Conservation (phyloP, 2,329 filamentous ascomycete species). For the Paracorniculantispora psalliotae region DNA sequence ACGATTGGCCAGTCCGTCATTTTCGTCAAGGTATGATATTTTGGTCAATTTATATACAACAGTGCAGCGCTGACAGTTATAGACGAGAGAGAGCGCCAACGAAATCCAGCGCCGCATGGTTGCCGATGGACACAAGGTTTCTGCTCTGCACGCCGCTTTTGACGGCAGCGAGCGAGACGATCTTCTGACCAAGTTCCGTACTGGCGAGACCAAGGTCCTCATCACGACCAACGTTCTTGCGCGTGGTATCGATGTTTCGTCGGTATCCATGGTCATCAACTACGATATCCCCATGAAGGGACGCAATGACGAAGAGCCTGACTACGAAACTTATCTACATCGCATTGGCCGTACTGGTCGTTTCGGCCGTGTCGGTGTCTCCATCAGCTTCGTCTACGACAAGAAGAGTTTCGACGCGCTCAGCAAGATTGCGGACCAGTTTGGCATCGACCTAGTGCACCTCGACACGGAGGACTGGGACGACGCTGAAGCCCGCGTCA, state of each 20-base stretch:
- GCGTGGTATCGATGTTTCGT: slow-evolving; percentile 88
- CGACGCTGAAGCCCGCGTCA: slow-evolving; percentile 74
- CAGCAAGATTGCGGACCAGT: slow-evolving; percentile 72
- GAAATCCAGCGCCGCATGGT: slow-evolving; percentile 84
- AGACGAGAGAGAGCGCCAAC: slow-evolving; percentile 81
- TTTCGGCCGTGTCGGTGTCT: slow-evolving; percentile 93
- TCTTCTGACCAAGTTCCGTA: slow-evolving; percentile 81
- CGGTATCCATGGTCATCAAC: slow-evolving; percentile 96
- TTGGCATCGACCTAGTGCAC: slow-evolving; percentile 73
- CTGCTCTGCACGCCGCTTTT: slow-evolving; percentile 80
- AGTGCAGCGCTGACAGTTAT: not conserved
- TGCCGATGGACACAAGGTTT: slow-evolving; percentile 85
- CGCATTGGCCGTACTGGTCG: slow-evolving; percentile 95
- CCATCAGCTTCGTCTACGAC: slow-evolving; percentile 90
- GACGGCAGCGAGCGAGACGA: slow-evolving; percentile 79
- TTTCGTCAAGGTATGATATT: slow-evolving; percentile 74
- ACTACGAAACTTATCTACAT: slow-evolving; percentile 94
- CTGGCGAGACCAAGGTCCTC: slow-evolving; percentile 84
- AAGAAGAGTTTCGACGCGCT: slow-evolving; percentile 75
- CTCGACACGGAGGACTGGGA: slow-evolving; percentile 90
- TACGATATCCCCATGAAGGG: slow-evolving; percentile 81
- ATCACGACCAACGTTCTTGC: slow-evolving; percentile 97
- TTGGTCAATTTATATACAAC: not conserved
- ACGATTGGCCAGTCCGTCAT: slow-evolving; percentile 97
- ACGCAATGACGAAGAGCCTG: slow-evolving; percentile 72